Evolutionary conservation across 768 basidiomycete genomes (phyloP), one percentile per base, ranked within the genome.

Genomic region (Auriscalpium microsporum): DNA sequence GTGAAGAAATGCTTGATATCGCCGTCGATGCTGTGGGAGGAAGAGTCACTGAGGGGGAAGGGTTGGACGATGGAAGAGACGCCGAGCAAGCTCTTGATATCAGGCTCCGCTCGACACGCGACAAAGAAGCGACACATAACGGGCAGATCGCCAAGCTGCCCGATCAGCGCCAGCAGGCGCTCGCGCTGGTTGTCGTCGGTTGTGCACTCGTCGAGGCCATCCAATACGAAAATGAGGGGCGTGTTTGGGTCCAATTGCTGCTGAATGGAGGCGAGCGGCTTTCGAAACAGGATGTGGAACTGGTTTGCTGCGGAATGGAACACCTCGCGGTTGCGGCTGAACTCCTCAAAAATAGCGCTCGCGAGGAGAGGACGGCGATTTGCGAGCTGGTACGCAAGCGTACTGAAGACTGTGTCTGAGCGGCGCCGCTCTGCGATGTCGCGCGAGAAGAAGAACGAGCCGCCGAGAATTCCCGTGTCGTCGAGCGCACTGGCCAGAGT

Each of bases 151-250:
- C 34, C 23, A 17, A 57, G 38, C 10, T 49, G 59, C 16, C 50
- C 14, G 23, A 58, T 16, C 38, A 58, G 23, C 17, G 21, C 17
- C 3, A 42, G 48, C 7, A 49, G 33, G 16, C 17, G 52, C 33
- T 50, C 48, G n/a, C 35, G 38, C 8, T 53, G 19, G 38, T 46
- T 36, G 2, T 58, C 63, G 40, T 42, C 40, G 17, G 40, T 42
- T 8, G 48, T 40, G 50, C 71, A 67, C 62, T 74, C 71, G 57
- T 74, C 71, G 28, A 74, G 57, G 3, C 66, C 72, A 56, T 74
- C 73, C 19, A 74, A 58, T 48, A 72, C 62, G 47, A 73, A 56
- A 16, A 73, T 44, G 28, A 68, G 36, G 16, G 51, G 47, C 7
- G 40, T 5, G 8, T 34, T 10, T 10, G 47, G 40, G 17, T 42